Base-by-base conservation (phyloP, 2,329 filamentous ascomycete species). In the Fusarium nelsonii region DNA sequence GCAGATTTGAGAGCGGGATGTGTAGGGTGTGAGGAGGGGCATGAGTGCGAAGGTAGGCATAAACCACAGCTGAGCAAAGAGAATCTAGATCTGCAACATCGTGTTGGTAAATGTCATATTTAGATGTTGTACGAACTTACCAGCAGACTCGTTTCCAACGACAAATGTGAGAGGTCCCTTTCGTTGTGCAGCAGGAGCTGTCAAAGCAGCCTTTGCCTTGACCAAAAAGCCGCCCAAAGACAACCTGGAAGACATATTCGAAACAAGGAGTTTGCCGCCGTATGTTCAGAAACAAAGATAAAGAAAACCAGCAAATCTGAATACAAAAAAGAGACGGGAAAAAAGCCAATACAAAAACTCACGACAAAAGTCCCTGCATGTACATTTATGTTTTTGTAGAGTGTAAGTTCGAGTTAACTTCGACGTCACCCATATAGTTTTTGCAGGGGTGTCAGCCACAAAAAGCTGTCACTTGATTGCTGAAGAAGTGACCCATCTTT, bases 1-100 rank as follows among this genome's bases (percentile, higher is more conserved):
- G 85, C 15, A 96, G 85, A 76, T 94, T 92, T 61, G 90, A 87
- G 44, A 97, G 81, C 16, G 92, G 92, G 46, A 95, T 88, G 75
- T 92, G 90, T 36, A 91, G 81, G 50, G 78, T 80, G 58, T 84
- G 81, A 14, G 82, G 83, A 6, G 86, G 80, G 6, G 84, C 77
- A 74, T 89, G 85, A 34, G 88, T 91, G 68, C 88, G 87, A 37
- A 95, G 82, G 78, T 94, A 96, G 58, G 92, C 91, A 63, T 91
- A 88, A 28, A 94, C 79, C 18, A 96, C 80, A 28, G 92, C 88
- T 30, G 88, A 91, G 78, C 91, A 92, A 70, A 96, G 86, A 3
- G 92, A 94, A 80, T 96, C 92, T 56, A 96, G 89, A 72, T 96
- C 92, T 92, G 3, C 10, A 11, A 8, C 8, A 14, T 14, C 8